Evolutionary conservation across 495 filamentous ascomycete species (phyloP), one percentile per base, ranked within the genome.

Genomic region (Astrocystis sublimbata): DNA sequence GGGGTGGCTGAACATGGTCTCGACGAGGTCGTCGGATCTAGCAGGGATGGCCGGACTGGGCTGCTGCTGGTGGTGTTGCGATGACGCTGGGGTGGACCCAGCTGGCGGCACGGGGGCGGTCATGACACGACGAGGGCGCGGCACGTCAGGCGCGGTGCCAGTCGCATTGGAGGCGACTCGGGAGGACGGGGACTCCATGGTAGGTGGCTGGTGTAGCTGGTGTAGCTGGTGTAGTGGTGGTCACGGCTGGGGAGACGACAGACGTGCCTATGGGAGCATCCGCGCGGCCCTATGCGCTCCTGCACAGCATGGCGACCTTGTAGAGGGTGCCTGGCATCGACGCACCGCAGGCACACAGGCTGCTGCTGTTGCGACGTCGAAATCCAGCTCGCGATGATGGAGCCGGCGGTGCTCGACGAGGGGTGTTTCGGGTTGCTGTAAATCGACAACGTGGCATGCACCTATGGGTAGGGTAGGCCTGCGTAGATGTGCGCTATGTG

Each of bases 1-100:
- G 5, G 87, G 84, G 62, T 89, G 85, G 62, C 78, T 85, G 68
- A 86, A 94, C 28, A 94, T 80, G 21, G 87, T 86, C 66, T 92
- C 89, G 56, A 91, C 84, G 5, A 83, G 31, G 26, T 72, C 65
- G 49, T 66, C 60, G 35, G 74, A 57, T 17, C 56, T 68, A 28
- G 64, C 19, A 60, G 4, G 23, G 42, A 21, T 26, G 41, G 36
- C 38, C 36, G 68, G 47, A 50, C 46, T 33, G 15, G 47, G 13
- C 47, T 51, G 35, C 10, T 60, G n/a, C n/a, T n/a, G n/a, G n/a
- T n/a, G n/a, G n/a, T n/a, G n/a, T n/a, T n/a, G 54, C 30, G 60
- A 63, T 42, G 74, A 65, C 40, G 55, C 46, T 21, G 69, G 54
- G 54, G 58, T n/a, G 23, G 59, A 43, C 31, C 65, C 60, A 8